Base-by-base conservation (phyloP, 2,329 filamentous ascomycete genomes). In the Ceratocystis colombiana region DNA sequence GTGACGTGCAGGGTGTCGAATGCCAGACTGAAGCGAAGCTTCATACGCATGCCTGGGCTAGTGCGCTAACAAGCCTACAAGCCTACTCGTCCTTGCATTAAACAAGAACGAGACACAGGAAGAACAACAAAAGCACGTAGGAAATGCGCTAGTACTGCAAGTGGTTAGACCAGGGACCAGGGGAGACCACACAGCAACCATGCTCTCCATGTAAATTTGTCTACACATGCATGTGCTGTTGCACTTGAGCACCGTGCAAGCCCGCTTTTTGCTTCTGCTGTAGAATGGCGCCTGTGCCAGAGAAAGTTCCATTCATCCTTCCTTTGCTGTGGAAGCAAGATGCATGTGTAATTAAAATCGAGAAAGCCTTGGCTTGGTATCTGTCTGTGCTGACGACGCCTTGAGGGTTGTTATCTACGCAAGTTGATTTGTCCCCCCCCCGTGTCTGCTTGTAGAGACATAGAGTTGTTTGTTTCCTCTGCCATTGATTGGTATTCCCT, bases 131-230 rank as follows among this genome's bases (percentile, higher is more conserved):
- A 25, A 22, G n/a, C 7, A 12, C 5, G 5, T n/a, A 3, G 22
- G 48, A 22, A n/a, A 12, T 59, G 55, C 55, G 30, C 55, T 59
- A 59, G 33, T 37, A 28, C 55, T 10, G n/a, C 55, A 59, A 41
- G 55, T 37, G 30, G 55, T 25, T 59, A 59, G 55, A 30, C 55
- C 55, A 59, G 55, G 55, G 55, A 37, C 55, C 55, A 59, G 55
- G 55, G 28, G 25, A 17, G 30, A 20, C 55, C 17, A 59, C 48
- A 28, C 37, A 41, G 3, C 37, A 25, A 4, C 22, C 48, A 53
- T 53, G 48, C 48, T 25, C 20, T 53, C 8, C 48, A 10, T 53
- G 48, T 50, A 50, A 22, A 20, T 22, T 12, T 50, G 22, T 53
- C 3, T 25, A 15, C 48, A 15, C 25, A 12, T 25, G 48, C 20